phyloP scores from a whole-genome alignment of 495 filamentous ascomycete genomes.

The Aspergillus wentii region DNA sequence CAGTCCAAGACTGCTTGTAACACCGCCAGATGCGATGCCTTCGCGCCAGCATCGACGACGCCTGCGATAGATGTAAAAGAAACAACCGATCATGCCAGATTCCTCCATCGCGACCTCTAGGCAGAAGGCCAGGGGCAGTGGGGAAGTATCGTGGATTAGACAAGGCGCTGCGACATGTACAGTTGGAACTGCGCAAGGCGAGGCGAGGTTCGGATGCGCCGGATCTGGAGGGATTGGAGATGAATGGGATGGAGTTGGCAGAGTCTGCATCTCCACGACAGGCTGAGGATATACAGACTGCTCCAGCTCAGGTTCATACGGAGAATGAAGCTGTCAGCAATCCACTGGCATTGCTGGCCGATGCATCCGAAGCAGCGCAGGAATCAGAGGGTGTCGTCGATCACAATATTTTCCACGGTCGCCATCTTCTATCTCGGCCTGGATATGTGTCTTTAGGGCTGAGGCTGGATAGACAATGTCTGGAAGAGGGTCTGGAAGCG shows the following conservation, averaged over 20 bases:
- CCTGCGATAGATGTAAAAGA: conserved; percentile 18
- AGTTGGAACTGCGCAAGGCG: conserved; percentile 15
- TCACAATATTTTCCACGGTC: background rate
- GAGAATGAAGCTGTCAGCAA: conserved; percentile 19
- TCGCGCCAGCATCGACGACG: conserved; percentile 4
- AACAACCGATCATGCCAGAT: conserved; percentile 17
- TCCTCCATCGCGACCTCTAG: conserved; percentile 15
- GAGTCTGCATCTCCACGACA: background rate
- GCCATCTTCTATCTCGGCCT: conserved; percentile 9
- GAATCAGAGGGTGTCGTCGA: conserved; percentile 6
- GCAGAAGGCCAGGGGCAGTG: conserved; percentile 15
- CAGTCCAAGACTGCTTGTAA: too few species aligned
- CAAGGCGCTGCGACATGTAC: conserved; percentile 20
- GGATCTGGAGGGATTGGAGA: background rate
- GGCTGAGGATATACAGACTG: background rate
- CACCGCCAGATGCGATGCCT: conserved; percentile 24
- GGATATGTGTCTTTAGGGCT: conserved; percentile 21
- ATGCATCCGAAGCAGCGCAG: conserved; percentile 19
- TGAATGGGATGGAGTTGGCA: background rate
- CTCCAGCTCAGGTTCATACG: background rate
- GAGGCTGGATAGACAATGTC: conserved; percentile 8
- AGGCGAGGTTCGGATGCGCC: background rate
- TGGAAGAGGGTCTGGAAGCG: conserved; percentile 13
- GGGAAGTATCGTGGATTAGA: conserved; percentile 22
- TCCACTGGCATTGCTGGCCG: conserved; percentile 18